Evolutionary conservation across 2,329 filamentous ascomycete genomes (phyloP), one percentile per base, ranked within the genome.

Genomic region (Aspergillus caelatus): DNA sequence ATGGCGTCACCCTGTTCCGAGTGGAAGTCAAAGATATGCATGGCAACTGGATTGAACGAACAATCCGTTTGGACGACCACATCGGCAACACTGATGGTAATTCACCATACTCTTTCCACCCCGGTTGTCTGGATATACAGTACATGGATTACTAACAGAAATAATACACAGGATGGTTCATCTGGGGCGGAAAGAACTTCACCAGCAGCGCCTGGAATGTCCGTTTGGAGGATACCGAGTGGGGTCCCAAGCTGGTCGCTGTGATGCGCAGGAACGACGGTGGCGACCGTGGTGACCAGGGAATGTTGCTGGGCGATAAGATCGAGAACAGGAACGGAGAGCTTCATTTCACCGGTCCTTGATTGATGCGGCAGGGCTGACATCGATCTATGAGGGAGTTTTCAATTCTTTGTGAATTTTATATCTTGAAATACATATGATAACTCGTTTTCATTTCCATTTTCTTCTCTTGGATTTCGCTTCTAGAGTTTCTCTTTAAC

Each of bases 131-230:
- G 1, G 10, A 36, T 21, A 19, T 14, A 54, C 32, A 19, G 2
- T 34, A 23, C 32, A 30, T 8, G 16, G 43, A 16, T 52, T 14
- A 5, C 52, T 54, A 34, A 39, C 10, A 3, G 28, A 21, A 9
- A 19, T 46, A 43, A 61, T 28, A 34, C n/a, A 23, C 21, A 70
- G 68, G 68, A 23, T 68, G 65, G 63, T 70, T 70, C 64, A 60
- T 68, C 62, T 70, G 68, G 68, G 68, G 65, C 52, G 67, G 67
- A 9, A 28, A 52, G 26, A 62, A 67, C 53, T 70, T 70, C 67
- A 69, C 67, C 57, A 56, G 48, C 12, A 62, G 41, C 39, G 67
- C 68, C 19, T 21, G 54, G 3, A 58, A 70, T 48, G 63, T 70
- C 53, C 50, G 53, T 14, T 57, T 70, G 1, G 67, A 67, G 23